Conservation (phyloP, 441 rosid species). For the Biscutella laevigata region DNA sequence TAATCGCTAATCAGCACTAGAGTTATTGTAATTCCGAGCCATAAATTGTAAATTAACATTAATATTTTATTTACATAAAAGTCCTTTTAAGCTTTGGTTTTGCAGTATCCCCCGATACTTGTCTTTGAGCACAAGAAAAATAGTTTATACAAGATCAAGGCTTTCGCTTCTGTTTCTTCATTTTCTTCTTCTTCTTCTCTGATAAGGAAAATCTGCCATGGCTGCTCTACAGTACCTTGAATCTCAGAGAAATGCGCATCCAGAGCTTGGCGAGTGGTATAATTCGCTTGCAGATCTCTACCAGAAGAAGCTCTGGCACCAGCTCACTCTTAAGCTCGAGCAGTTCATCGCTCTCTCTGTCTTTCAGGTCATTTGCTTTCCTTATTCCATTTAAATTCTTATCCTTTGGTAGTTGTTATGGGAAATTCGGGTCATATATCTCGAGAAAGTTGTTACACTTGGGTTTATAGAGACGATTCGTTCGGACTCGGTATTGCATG, state of each 20-base stretch:
- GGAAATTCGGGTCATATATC: slow-evolving; percentile 19
- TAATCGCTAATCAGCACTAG: no score
- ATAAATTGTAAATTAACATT: not conserved
- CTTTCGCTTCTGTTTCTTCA: not conserved
- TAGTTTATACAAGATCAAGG: slow-evolving; percentile 18
- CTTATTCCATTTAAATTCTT: not conserved
- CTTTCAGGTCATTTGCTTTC: slow-evolving; percentile 46
- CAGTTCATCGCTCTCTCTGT: slow-evolving; percentile 74
- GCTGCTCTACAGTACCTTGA: slow-evolving; percentile 82
- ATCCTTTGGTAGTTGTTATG: not conserved
- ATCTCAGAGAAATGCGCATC: slow-evolving; percentile 47
- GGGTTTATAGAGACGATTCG: not conserved
- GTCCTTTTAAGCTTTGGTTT: not conserved
- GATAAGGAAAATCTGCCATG: slow-evolving; percentile 31
- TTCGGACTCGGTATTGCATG: not conserved
- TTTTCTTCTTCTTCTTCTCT: no score
- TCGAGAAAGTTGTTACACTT: not conserved
- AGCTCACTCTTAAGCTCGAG: slow-evolving; percentile 91
- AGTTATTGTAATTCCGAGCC: not conserved
- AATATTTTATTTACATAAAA: not conserved
- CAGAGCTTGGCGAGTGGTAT: slow-evolving; percentile 82
- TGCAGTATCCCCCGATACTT: slow-evolving; percentile 17
- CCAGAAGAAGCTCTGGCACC: slow-evolving; percentile 95
- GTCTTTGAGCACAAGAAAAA: slow-evolving; percentile 45
- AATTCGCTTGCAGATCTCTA: slow-evolving; percentile 82